Base-by-base conservation (phyloP, 1,139 yeast species). In the Suhomyces bolitotheri region DNA sequence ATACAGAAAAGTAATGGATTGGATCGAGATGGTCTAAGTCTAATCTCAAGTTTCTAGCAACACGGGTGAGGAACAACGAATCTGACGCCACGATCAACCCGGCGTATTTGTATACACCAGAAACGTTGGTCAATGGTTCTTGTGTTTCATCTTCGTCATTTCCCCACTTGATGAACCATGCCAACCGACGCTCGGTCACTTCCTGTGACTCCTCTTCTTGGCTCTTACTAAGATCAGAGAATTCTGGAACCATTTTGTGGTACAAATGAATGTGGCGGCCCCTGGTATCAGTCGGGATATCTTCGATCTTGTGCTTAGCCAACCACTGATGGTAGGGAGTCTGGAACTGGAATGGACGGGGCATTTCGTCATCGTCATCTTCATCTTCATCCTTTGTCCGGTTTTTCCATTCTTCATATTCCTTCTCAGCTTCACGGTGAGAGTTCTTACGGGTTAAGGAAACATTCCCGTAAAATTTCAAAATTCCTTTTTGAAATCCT, bases 11-110 rank as follows among this genome's bases (percentile, higher is more conserved):
- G 45, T 63, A 65, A 29, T 54, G 62, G 17, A 51, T 45, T 19
- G 56, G 71, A 59, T 52, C 45, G 14, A 38, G 34, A 25, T 60
- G 44, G 25, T 59, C 51, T 9, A 56, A 41, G 3, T 39, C 42
- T 12, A 63, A 36, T 11, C 69, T 47, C 23, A 65, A 50, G 7
- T 53, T 39, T 27, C 71, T 52, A 1, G 58, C 60, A 30, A 64
- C 41, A 1, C 81, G 60, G 12, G 77, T 69, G 34, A 82, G 58
- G 41, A 78, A 68, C 42, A 75, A 70, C 8, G 80, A 70, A 55
- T 84, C 94, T 0, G 85, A 71, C 16, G 82, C 61, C 39, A 76
- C 78, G 1, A 82, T 82, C 35, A 83, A 56, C 0, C 84, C 87
- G 16, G 74, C 78, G 53, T 73, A 79, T 43, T 79, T 74, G 52